phyloP scores from a whole-genome alignment of 2,329 filamentous ascomycete genomes.

The Teratosphaeria destructans region DNA sequence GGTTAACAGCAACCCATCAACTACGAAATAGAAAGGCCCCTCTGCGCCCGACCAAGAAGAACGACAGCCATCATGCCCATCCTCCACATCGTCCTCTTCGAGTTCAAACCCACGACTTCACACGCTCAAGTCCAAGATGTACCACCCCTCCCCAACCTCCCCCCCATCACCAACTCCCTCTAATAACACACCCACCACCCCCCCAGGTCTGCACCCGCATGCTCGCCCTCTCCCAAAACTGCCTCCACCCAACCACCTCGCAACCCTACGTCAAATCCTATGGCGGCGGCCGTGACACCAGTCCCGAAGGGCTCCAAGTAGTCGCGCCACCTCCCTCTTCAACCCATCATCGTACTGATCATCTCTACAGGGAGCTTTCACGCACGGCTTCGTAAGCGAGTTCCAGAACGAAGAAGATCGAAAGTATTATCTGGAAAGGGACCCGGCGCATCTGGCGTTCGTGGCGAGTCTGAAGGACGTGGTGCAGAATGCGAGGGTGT shows the following conservation, averaged over 20 bases:
- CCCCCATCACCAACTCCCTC: not conserved
- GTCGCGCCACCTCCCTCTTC: slow-evolving; percentile 2
- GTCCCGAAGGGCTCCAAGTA: slow-evolving; percentile 51
- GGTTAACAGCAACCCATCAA: not conserved
- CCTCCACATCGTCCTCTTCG: slow-evolving; percentile 58
- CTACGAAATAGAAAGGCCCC: not conserved
- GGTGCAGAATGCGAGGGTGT: slow-evolving; percentile 45
- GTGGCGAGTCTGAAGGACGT: slow-evolving; percentile 39
- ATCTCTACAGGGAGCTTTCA: slow-evolving; percentile 43
- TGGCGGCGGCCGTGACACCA: slow-evolving; percentile 52
- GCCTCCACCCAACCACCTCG: slow-evolving; percentile 48
- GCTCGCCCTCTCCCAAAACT: slow-evolving; percentile 47
- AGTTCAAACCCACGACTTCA: slow-evolving; percentile 47
- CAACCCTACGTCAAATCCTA: slow-evolving; percentile 51
- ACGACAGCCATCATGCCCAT: slow-evolving; percentile 42
- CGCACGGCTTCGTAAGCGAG: slow-evolving; percentile 59
- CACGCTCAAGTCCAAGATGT: slow-evolving; percentile 47
- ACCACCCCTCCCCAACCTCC: not conserved
- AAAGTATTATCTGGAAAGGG: slow-evolving; percentile 56
- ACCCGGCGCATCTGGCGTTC: slow-evolving; percentile 54
- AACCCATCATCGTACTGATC: not conserved
- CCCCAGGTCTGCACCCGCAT: slow-evolving; percentile 46
- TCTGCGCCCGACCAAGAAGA: not conserved
- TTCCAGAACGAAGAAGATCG: slow-evolving; percentile 55
- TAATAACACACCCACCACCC: not conserved